Conservation (phyloP, 345 rosid species). For the Acer saccharum region DNA sequence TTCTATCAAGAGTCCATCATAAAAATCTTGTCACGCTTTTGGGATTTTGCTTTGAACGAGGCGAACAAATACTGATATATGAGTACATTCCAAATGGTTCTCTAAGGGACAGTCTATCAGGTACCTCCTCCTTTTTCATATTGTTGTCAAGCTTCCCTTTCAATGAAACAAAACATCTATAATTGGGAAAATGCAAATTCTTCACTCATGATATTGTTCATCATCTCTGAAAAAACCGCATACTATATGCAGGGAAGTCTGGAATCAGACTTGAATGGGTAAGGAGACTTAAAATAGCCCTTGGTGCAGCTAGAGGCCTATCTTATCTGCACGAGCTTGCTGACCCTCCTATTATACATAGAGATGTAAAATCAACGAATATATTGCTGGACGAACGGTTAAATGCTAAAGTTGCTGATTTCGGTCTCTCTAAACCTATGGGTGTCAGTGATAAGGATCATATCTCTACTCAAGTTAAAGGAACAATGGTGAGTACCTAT, state of each 20-base stretch:
- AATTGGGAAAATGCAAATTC: too few relatives aligned
- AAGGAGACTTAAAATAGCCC: too few relatives aligned
- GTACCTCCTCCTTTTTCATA: neutral
- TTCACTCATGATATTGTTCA: too few relatives aligned
- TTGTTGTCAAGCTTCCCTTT: neutral
- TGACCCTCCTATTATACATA: too few relatives aligned
- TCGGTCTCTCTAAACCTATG: slow-evolving; percentile 47
- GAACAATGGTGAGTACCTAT: slow-evolving; percentile 44
- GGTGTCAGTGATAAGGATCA: slow-evolving; percentile 34
- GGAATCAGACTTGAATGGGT: slow-evolving; percentile 33
- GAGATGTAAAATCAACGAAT: too few relatives aligned
- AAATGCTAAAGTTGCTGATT: too few relatives aligned
- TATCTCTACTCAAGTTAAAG: slow-evolving; percentile 52
- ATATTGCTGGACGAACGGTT: too few relatives aligned
- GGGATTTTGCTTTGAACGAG: slow-evolving; percentile 4
- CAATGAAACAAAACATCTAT: neutral
- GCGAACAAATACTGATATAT: neutral
- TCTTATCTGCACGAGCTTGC: too few relatives aligned
- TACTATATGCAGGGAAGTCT: slow-evolving; percentile 35
- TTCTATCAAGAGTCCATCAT: slow-evolving; percentile 79
- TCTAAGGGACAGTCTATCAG: too few relatives aligned
- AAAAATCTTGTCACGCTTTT: slow-evolving; percentile 32
- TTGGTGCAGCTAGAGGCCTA: too few relatives aligned
- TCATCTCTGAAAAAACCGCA: neutral
- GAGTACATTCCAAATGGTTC: too few relatives aligned